Percentiles rank a stretch among this genome's conserved stretches.
Evolutionary conservation across 2,329 filamentous ascomycete genomes (phyloP).

Genomic region (Calonectria naviculata): DNA sequence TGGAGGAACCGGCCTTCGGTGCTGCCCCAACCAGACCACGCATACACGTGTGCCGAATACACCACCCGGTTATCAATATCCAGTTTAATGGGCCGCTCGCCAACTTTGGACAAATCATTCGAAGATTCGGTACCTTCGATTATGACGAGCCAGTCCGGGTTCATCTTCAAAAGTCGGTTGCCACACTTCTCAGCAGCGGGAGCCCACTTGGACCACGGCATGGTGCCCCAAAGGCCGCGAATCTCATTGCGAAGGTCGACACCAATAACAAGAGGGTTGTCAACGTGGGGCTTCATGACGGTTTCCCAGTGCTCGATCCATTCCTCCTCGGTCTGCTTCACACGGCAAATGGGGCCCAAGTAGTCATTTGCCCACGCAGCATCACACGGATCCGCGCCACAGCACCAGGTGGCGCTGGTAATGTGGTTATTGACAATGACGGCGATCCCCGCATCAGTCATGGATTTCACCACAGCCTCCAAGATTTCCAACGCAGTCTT

Average conservation of each 20-base stretch:
- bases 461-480: constrained; percentile 65
- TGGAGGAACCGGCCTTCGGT: constrained; percentile 68
- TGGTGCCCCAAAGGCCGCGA: constrained; percentile 75
- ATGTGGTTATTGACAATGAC: constrained; percentile 80
- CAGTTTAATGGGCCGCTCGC: constrained; percentile 66
- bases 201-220: constrained; percentile 74
- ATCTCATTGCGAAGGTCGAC: constrained; percentile 77
- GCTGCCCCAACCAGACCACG: constrained; percentile 77
- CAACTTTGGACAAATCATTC: constrained; percentile 71
- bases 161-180: constrained; percentile 69
- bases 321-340: constrained; percentile 71
- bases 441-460: constrained; percentile 71
- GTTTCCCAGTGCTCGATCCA: constrained; percentile 76
- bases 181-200: constrained; percentile 71
- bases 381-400: constrained; percentile 75
- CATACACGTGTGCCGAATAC: constrained; percentile 76
- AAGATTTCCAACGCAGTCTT: constrained; percentile 70
- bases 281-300: constrained; percentile 68
- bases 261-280: constrained; percentile 72
- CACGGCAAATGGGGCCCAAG: constrained; percentile 67
- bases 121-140: constrained; percentile 76
- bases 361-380: constrained; percentile 75
- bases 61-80: constrained; percentile 67
- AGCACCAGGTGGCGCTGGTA: constrained; percentile 76
- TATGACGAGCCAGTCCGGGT: constrained; percentile 73